Percentiles rank a stretch among this genome's conserved stretches.
phyloP scores from a whole-genome alignment of 2,329 filamentous ascomycete species.

The Aspergillus niger region DNA sequence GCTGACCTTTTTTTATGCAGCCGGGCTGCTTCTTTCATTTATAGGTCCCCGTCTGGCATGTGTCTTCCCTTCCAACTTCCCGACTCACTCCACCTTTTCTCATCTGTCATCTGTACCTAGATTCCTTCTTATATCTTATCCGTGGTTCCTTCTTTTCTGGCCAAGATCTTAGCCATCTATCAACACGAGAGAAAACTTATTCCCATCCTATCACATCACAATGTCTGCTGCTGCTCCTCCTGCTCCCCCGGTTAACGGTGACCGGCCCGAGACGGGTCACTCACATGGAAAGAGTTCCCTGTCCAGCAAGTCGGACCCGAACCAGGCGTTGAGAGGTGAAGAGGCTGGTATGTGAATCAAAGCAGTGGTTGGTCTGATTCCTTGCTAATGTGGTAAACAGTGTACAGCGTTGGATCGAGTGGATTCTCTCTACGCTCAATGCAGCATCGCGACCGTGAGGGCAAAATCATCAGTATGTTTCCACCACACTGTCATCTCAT shows the following conservation, averaged over 20 bases:
- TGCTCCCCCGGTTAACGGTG: constrained; percentile 9
- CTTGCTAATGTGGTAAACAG: neutral
- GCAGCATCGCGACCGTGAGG: constrained; percentile 73
- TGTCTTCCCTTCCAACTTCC: too few relatives aligned
- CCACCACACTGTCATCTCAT: neutral
- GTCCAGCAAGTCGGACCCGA: constrained; percentile 81
- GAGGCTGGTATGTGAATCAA: constrained; percentile 70
- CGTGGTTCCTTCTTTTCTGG: neutral
- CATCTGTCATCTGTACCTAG: too few relatives aligned
- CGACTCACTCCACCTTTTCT: too few relatives aligned
- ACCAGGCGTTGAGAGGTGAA: constrained; percentile 76
- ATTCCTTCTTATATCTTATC: neutral
- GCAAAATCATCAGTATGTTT: constrained; percentile 72
- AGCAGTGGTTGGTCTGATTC: neutral
- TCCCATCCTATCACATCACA: neutral
- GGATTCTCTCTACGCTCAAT: constrained; percentile 71
- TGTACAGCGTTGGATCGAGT: constrained; percentile 6
- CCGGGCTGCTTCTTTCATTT: neutral
- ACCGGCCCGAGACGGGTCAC: constrained; percentile 19
- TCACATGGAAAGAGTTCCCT: constrained; percentile 36
- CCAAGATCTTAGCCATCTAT: neutral
- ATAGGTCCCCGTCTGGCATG: neutral
- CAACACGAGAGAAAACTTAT: neutral
- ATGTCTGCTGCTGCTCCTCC: constrained; percentile 6
- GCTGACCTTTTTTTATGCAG: neutral